Conservation (phyloP, 768 basidiomycete species). For the Mycena rosella region DNA sequence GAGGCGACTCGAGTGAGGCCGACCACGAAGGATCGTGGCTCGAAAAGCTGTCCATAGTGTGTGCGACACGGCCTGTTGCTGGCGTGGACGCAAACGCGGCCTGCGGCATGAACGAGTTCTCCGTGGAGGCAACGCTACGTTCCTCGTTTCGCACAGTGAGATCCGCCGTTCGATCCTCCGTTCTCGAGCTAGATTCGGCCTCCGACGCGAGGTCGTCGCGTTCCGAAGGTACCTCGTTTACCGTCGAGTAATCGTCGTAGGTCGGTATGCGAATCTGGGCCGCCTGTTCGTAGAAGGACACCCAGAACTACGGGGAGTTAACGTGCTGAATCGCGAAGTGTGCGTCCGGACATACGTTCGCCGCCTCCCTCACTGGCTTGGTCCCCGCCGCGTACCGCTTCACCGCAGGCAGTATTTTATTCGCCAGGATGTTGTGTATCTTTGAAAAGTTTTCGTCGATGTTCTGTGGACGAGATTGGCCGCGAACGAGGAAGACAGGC, state of each 20-base stretch:
- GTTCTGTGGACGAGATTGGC: conserved; percentile 62
- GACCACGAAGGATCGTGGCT: conserved; percentile 74
- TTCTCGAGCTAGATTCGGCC: conserved; percentile 39
- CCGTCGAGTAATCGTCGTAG: conserved; percentile 74
- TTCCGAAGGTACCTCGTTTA: conserved; percentile 63
- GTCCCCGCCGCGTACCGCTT: conserved; percentile 91
- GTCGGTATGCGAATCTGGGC: conserved; percentile 88
- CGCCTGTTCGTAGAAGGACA: conserved; percentile 94
- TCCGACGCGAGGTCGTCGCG: conserved; percentile 47
- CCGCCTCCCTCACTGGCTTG: conserved; percentile 90
- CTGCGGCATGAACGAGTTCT: conserved; percentile 82
- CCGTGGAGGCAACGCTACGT: conserved; percentile 65
- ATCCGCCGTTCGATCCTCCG: conserved; percentile 40
- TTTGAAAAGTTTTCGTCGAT: conserved; percentile 95
- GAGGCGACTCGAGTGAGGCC: conserved; percentile 80
- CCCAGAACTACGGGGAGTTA: conserved; percentile 82
- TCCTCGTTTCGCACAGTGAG: conserved; percentile 45
- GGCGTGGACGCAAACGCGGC: conserved; percentile 87
- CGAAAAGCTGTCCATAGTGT: conserved; percentile 53
- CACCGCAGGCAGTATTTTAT: conserved; percentile 85
- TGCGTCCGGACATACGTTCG: conserved; percentile 70
- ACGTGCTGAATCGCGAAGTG: not conserved
- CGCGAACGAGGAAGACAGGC: conserved; percentile 3
- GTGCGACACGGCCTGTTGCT: conserved; percentile 60
- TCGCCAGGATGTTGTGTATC: conserved; percentile 88